Base-by-base conservation (phyloP, 345 rosid species). In the Boechera retrofracta region DNA sequence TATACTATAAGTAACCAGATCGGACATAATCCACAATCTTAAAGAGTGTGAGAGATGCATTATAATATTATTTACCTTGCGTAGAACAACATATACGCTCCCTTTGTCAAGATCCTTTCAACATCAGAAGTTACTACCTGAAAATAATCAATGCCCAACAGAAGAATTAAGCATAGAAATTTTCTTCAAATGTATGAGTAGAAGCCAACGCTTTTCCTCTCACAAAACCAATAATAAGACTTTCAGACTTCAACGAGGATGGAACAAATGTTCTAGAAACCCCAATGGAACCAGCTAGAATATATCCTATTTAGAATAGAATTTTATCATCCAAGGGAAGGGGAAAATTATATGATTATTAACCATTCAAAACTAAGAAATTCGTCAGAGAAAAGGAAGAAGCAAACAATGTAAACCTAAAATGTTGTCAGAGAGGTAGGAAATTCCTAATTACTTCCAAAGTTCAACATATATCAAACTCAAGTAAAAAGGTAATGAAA, bases 81-180 rank as follows among this genome's bases (percentile, higher is more conserved):
- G 69, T 96, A 96, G 53, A 96, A 88, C 71, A 96, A 88, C 93
- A 93, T 89, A 82, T 91, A 93, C 16, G 97, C 99, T 33, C 91
- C 90, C 75, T 83, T 79, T 12, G 83, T 76, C 68, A 91, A 78
- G 68, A 93, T 90, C 75, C 82, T 87, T 74, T 85, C 97, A 60
- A 87, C 83, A 16, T 91, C 96, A 59, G 84, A 83, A 24, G 86
- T 54, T 63, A 87, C 87, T 62, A 96, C 97, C 99, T 96, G 80
- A 59, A 48, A 80, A 74, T 26, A 36, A 84, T 55, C 72, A 59
- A 69, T 5, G 55, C 36, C 56, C 52, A 64, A 35, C 6, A 49
- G 12, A 70, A 29, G 44, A 55, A 64, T 55, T 56, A 47, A 39
- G 35, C 41, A 64, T 26, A 10, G 15, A 68, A 26, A 4, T n/a